Percentiles rank a stretch among this genome's conserved stretches.
phyloP scores from a whole-genome alignment of 2,329 filamentous ascomycete species.

The Didymella exigua region DNA sequence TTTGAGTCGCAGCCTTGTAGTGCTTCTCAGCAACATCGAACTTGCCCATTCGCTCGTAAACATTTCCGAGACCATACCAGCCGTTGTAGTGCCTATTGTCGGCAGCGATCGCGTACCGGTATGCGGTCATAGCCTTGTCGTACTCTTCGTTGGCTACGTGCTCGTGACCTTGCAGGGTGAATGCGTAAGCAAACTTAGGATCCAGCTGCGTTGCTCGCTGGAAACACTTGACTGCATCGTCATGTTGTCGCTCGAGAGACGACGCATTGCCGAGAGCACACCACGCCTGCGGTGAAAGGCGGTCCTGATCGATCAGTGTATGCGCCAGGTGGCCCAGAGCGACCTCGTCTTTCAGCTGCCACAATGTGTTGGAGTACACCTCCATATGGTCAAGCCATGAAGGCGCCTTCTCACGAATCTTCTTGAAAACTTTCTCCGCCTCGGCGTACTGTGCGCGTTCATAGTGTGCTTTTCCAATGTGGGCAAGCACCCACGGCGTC shows the following conservation, averaged over 20 bases:
- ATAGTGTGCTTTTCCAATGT: conserved; percentile 88
- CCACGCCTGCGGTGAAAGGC: conserved; percentile 93
- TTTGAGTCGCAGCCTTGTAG: conserved; percentile 83
- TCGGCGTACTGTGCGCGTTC: conserved; percentile 86
- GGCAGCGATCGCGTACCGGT: conserved; percentile 82
- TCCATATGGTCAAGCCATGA: conserved; percentile 94
- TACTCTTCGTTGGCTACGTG: conserved; percentile 96
- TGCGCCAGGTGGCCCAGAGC: conserved; percentile 92
- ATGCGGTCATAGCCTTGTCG: conserved; percentile 88
- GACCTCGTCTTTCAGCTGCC: conserved; percentile 92
- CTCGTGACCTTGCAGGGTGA: conserved; percentile 94
- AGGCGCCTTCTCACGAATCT: conserved; percentile 78
- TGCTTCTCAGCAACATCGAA: conserved; percentile 90
- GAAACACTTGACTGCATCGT: conserved; percentile 93
- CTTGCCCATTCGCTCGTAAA: conserved; percentile 89
- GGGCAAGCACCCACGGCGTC: conserved; percentile 90
- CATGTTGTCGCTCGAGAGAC: conserved; percentile 88
- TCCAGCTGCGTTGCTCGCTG: conserved; percentile 90
- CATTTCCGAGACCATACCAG: conserved; percentile 86
- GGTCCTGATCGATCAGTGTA: conserved; percentile 83
- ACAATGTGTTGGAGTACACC: conserved; percentile 97
- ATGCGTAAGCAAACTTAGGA: conserved; percentile 90
- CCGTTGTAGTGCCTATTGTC: conserved; percentile 95
- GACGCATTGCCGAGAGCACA: conserved; percentile 94
- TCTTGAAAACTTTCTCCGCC: conserved; percentile 83